A percentile compares a stretch with the other conserved stretches of the same genome.
These are phyloP conservation scores for Aspergillus ibericus DNA, from an alignment of 2,329 filamentous ascomycete species.

Conservation along the genomic window DNA sequence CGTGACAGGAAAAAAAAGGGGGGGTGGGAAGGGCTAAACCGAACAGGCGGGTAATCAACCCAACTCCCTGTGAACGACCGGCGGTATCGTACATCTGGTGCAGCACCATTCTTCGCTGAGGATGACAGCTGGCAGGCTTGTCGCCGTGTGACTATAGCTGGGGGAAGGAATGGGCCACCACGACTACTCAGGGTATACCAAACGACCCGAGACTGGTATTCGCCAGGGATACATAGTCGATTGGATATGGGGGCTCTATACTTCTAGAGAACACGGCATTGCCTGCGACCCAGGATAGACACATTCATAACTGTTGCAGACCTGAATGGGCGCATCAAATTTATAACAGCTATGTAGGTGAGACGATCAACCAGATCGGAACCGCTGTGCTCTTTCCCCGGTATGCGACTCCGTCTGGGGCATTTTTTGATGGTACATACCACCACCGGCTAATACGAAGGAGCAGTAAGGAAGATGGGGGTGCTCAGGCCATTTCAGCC, in stretches of 20 bases:
- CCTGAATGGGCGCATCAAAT: constrained; percentile 14
- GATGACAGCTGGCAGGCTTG: constrained; percentile 20
- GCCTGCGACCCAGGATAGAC: not conserved
- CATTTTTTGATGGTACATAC: constrained; percentile 25
- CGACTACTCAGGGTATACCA: constrained; percentile 10
- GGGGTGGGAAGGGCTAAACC: not conserved
- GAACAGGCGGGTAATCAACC: constrained; percentile 5
- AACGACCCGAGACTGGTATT: not conserved
- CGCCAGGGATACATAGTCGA: not conserved
- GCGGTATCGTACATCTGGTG: not conserved
- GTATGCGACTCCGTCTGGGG: constrained; percentile 27
- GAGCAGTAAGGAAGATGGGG: constrained; percentile 18
- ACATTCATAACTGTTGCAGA: constrained; percentile 14
- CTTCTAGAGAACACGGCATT: not conserved
- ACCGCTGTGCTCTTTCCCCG: constrained; percentile 28
- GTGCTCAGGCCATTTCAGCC: constrained; percentile 20
- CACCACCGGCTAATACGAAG: constrained; percentile 23
- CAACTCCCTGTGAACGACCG: not conserved
- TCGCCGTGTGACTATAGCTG: constrained; percentile 20
- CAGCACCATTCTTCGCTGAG: not conserved
- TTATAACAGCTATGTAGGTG: constrained; percentile 17
- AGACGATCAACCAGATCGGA: constrained; percentile 28
- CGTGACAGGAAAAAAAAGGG: constrained; percentile 12
- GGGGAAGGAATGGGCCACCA: constrained; percentile 6
- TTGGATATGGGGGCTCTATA: not conserved